Percentiles rank a stretch among this genome's conserved stretches.
Conservation (phyloP, 2,329 filamentous ascomycete genomes). For the Gaeumannomyces tritici region DNA sequence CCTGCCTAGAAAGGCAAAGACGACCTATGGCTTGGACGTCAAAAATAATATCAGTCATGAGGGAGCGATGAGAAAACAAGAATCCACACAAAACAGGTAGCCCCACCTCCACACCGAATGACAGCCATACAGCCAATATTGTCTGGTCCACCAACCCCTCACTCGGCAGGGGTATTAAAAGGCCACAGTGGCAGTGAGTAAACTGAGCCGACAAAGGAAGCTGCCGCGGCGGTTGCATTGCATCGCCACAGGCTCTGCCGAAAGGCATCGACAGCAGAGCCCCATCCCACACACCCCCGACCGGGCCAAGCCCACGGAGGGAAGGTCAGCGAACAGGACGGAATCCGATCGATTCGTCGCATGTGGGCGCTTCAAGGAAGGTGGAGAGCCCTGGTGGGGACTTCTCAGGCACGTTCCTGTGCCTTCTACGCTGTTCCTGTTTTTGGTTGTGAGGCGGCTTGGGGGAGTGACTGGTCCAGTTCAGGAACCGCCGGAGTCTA, state of each 20-base stretch:
- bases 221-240: not conserved
- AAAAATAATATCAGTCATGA: too few relatives aligned
- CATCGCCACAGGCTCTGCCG: not conserved
- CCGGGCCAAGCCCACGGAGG: not conserved
- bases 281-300: not conserved
- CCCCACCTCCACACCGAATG: not conserved
- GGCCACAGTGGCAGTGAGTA: conserved; percentile 17
- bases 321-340: not conserved
- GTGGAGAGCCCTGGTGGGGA: too few relatives aligned
- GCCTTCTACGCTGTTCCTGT: not conserved
- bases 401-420: too few relatives aligned
- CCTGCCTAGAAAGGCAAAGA: too few relatives aligned
- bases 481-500: not conserved
- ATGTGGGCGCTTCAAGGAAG: too few relatives aligned
- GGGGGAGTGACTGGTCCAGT: not conserved
- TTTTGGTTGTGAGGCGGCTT: not conserved
- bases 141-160: not conserved
- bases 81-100: not conserved
- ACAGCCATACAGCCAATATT: too few relatives aligned
- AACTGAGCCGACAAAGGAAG: not conserved
- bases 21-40: too few relatives aligned
- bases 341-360: not conserved
- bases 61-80: not conserved
- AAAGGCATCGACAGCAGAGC: not conserved
- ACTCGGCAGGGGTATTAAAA: conserved; percentile 4